Base-by-base conservation (phyloP, 306 rosid genomes). In the Pterocarpus macrocarpus region DNA sequence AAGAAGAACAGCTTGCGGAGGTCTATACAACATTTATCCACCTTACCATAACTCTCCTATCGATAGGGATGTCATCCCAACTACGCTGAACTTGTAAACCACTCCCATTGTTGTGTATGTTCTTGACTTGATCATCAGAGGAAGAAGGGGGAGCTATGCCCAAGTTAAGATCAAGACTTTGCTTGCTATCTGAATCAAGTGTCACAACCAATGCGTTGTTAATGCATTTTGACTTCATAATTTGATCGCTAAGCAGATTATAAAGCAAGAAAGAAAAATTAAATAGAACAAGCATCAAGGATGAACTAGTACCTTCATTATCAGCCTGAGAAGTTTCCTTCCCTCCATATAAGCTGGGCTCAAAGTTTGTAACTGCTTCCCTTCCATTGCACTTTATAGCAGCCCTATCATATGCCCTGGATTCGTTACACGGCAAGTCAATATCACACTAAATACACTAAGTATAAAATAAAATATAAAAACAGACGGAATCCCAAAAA, bases 381-480 rank as follows among this genome's bases (percentile, higher is more conserved):
- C 85, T 88, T 73, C 97, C 97, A 86, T 89, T 91, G 89, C 90
- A 88, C 78, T 88, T 89, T 63, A 95, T 86, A 65, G 98, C 98
- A 74, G 98, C 98, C 90, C 78, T 88, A 84, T 95, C 98, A 84
- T 95, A 95, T 2, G 97, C 97, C 85, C 98, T 95, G 84, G 74
- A 86, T 74, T 64, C 76, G 80, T 71, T 55, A 71, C 53, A 82
- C 36, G 44, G n/a, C 34, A 64, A 77, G 39, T 47, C 58, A 86
- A 78, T 49, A 63, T 72, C 44, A 70, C 45, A 33, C 53, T 22
- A 32, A 71, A 68, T 73, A 10, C 8, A 43, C 8, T 6, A 43
- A 43, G 47, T 22, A 22, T 22, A 65, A 1, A 64, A 38, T 69
- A 63, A 10, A 56, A 57, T 71, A 70, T 5, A 69, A 71, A 50